Conservation (phyloP, 768 basidiomycete genomes). For the Jaapia argillacea region DNA sequence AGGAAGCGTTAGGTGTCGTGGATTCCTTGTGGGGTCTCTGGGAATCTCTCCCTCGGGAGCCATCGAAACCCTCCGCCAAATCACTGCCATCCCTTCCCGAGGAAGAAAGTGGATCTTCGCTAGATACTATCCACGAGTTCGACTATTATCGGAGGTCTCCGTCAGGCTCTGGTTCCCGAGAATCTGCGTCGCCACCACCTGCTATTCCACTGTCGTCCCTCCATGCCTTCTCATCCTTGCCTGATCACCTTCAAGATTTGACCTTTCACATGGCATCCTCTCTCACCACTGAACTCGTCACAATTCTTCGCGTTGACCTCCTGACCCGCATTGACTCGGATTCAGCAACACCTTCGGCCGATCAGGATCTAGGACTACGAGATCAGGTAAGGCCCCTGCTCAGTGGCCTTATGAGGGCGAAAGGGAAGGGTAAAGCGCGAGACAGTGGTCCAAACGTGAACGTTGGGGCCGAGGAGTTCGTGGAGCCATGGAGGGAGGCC, state of each 20-base stretch:
- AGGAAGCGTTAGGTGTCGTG: constrained; percentile 69
- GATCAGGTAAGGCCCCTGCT: constrained; percentile 66
- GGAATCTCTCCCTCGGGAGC: constrained; percentile 22
- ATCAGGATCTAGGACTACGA: constrained; percentile 35
- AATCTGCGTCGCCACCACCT: constrained; percentile 13
- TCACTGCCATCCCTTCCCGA: constrained; percentile 3
- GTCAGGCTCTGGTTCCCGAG: constrained; percentile 7
- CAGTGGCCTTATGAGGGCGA: constrained; percentile 67
- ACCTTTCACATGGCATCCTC: constrained; percentile 70
- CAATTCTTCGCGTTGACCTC: constrained; percentile 58
- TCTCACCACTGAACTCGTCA: constrained; percentile 70
- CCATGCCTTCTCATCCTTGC: constrained; percentile 65
- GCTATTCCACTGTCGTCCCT: constrained; percentile 56
- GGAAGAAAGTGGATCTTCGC: constrained; percentile 4
- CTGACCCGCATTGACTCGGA: constrained; percentile 35
- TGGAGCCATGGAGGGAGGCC: constrained; percentile 60
- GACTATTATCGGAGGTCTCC: constrained; percentile 5
- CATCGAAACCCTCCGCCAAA: neutral
- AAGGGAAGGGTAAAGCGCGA: constrained; percentile 24
- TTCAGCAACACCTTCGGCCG: constrained; percentile 10
- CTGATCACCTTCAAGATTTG: constrained; percentile 58
- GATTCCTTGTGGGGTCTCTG: constrained; percentile 58
- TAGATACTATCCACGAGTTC: constrained; percentile 25
- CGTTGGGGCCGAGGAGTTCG: constrained; percentile 43
- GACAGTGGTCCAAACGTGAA: neutral